Base-by-base conservation (phyloP, 1,284 basidiomycete genomes). In the Microbotryum saponariae region DNA sequence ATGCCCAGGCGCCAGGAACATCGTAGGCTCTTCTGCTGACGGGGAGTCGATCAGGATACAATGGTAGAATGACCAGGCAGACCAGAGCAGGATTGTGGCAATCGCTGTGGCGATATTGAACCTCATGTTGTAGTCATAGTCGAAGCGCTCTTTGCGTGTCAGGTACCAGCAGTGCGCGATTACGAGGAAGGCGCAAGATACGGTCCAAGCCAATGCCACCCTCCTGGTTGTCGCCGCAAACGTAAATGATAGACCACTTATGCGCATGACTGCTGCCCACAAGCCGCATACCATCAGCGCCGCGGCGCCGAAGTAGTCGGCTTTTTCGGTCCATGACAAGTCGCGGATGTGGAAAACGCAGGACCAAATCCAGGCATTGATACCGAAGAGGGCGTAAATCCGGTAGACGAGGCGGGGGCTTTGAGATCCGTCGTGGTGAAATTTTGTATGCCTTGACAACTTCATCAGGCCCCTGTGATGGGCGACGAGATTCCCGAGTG, bases 281-380 rank as follows among this genome's bases (percentile, higher is more conserved):
- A 96, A 77, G 65, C 87, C 85, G 73, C 87, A 87, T 85, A 78
- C 65, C 56, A 76, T 73, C 50, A 73, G 86, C 27, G 88, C 77
- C 0, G 87, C 92, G 3, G 96, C 96, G 7, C 89, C 90, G 74
- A 97, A 97, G 76, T 98, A 98, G 74, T 98, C 94, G 70, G 93
- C 71, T 67, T 86, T 88, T 76, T 99, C 96, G 1, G 94, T 98
- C 49, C 78, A 75, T 2, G 86, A 83, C 21, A 84, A 80, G 77
- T 97, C 94, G 80, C 96, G 79, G 0, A 87, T 88, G 74, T 99
- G 96, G 73, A 98, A 98, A 14, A 97, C 81, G 1, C 86, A 77
- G 8, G 88, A 91, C 89, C 91, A 96, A 31, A 90, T 72, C 96
- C 94, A 98, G 1, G 91, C 88, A 71, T 93, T 93, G 70, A 91